Evolutionary conservation across 768 basidiomycete genomes (phyloP).

Genomic region (Agrocybe chaxingu): DNA sequence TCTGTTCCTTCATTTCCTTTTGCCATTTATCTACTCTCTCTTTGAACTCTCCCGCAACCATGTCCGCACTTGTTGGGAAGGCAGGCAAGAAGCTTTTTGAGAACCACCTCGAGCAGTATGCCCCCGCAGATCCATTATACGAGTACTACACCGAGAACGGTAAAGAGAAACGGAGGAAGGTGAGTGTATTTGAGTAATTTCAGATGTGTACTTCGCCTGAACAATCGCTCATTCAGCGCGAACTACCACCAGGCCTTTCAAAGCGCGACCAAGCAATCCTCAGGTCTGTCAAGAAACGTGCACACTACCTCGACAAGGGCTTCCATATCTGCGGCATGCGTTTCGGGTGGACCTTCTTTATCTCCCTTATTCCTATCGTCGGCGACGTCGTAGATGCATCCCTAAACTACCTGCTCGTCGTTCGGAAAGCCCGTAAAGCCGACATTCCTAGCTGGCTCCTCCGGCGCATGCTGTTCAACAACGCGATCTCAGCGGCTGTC

Average conservation of each 20-base stretch:
- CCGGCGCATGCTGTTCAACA: slow-evolving; percentile 74
- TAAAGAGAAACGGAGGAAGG: slow-evolving; percentile 55
- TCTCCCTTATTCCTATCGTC: slow-evolving; percentile 68
- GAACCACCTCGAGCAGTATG: slow-evolving; percentile 61
- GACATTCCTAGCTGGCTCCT: slow-evolving; percentile 68
- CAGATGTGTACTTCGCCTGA: neutral
- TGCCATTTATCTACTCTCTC: too few relatives aligned
- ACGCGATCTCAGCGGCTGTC: slow-evolving; percentile 60
- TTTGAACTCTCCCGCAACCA: slow-evolving; percentile 2
- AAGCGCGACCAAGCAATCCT: slow-evolving; percentile 73
- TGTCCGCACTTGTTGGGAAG: slow-evolving; percentile 33
- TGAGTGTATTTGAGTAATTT: slow-evolving; percentile 23
- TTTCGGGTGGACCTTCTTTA: slow-evolving; percentile 86
- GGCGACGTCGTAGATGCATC: slow-evolving; percentile 63
- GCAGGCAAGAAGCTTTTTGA: slow-evolving; percentile 61
- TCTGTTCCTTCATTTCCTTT: too few relatives aligned
- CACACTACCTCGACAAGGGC: slow-evolving; percentile 86
- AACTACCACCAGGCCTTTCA: slow-evolving; percentile 72
- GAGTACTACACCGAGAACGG: slow-evolving; percentile 56
- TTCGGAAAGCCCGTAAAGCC: slow-evolving; percentile 71
- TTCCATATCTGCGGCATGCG: slow-evolving; percentile 76
- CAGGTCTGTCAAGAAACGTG: slow-evolving; percentile 68
- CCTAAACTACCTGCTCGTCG: slow-evolving; percentile 74
- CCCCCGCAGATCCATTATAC: slow-evolving; percentile 74
- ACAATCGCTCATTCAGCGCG: slow-evolving; percentile 41